phyloP scores from a whole-genome alignment of 148 eudicot genomes.

The Chenopodium berlandieri region DNA sequence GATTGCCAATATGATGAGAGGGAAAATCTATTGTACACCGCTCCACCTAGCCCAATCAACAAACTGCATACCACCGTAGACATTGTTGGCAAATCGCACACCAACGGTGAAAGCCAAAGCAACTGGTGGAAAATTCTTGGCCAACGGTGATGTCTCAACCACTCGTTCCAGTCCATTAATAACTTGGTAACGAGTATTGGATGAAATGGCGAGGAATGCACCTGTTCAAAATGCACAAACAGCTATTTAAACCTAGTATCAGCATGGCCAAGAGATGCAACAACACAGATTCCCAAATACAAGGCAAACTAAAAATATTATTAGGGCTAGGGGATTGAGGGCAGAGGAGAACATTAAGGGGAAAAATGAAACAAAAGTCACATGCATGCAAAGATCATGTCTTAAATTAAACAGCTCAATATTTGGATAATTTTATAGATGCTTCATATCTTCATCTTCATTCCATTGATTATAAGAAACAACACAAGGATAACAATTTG shows the following conservation, averaged over 20 bases:
- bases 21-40: slow-evolving; percentile 42
- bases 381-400: not conserved
- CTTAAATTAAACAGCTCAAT: not conserved
- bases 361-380: not conserved
- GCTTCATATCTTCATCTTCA: not conserved
- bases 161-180: slow-evolving; percentile 72
- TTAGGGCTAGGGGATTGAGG: too few species aligned
- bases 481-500: not conserved
- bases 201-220: slow-evolving; percentile 81
- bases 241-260: not conserved
- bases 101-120: slow-evolving; percentile 66
- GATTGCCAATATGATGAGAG: slow-evolving; percentile 1
- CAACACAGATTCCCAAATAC: not conserved
- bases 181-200: slow-evolving; percentile 80
- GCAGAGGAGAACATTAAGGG: too few species aligned
- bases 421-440: not conserved
- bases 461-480: not conserved
- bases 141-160: slow-evolving; percentile 57
- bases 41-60: slow-evolving; percentile 68
- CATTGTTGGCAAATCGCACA: slow-evolving; percentile 59
- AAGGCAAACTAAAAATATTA: too few species aligned
- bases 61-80: slow-evolving; percentile 67
- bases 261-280: not conserved
- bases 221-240: slow-evolving; percentile 39
- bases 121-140: slow-evolving; percentile 52